These are phyloP conservation scores for Lentinula lateritia DNA, from an alignment of 768 basidiomycete genomes.

Conservation along the genomic window DNA sequence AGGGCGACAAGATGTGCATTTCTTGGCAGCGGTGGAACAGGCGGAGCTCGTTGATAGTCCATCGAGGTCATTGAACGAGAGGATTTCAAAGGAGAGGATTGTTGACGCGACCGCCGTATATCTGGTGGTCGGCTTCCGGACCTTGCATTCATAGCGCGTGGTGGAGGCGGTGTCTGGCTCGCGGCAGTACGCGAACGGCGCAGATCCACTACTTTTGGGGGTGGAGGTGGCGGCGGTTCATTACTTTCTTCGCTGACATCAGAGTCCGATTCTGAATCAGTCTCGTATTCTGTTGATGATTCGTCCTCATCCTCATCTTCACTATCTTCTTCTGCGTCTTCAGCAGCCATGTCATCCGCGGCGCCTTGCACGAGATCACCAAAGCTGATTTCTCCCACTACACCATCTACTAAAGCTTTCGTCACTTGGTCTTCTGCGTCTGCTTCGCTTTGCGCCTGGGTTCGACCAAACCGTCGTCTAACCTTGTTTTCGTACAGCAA, in stretches of 20 bases:
- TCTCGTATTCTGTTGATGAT: slow-evolving; percentile 4
- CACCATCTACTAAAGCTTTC: slow-evolving; percentile 70
- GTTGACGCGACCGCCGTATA: slow-evolving; percentile 12
- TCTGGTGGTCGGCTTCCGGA: slow-evolving; percentile 16
- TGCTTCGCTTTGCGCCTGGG: slow-evolving; percentile 42
- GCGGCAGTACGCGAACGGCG: slow-evolving; percentile 29
- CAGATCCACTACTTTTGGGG: neutral
- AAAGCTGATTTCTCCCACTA: slow-evolving; percentile 79
- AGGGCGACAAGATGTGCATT: slow-evolving; percentile 19
- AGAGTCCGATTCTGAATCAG: neutral
- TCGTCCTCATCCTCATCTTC: neutral
- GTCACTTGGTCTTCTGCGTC: slow-evolving; percentile 83
- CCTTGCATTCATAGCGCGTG: slow-evolving; percentile 22
- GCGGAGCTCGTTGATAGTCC: slow-evolving; percentile 34
- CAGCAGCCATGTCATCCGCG: slow-evolving; percentile 75
- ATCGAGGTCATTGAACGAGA: slow-evolving; percentile 13
- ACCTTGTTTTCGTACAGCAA: slow-evolving; percentile 89
- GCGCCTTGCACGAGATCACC: slow-evolving; percentile 75
- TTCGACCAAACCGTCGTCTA: slow-evolving; percentile 74
- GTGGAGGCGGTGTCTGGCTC: slow-evolving; percentile 43
- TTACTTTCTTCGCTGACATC: neutral
- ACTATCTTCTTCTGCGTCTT: slow-evolving; percentile 53
- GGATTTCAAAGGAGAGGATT: neutral
- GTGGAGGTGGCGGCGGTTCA: slow-evolving; percentile 9
- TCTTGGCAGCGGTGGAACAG: slow-evolving; percentile 24